Percentiles rank a stretch among this genome's conserved stretches.
Evolutionary conservation across 495 filamentous ascomycete species (phyloP).

Genomic region (Aspergillus indologenus): DNA sequence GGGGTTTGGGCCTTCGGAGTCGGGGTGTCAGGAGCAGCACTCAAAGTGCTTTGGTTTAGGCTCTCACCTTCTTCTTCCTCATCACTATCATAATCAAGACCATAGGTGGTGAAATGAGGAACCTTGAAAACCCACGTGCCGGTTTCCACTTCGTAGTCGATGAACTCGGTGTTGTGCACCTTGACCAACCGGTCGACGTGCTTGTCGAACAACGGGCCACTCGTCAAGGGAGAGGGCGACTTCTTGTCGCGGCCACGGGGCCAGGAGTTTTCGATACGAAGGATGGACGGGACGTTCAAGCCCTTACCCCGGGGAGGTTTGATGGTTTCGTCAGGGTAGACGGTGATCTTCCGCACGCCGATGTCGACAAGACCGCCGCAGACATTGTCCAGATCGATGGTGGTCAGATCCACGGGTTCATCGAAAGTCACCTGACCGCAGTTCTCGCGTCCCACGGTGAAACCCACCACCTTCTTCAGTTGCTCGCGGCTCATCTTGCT

Average conservation of each 20-base stretch:
- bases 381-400: slow-evolving; percentile 66
- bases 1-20: slow-evolving; percentile 49
- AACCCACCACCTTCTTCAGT: slow-evolving; percentile 63
- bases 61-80: slow-evolving; percentile 58
- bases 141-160: slow-evolving; percentile 69
- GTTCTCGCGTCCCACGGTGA: slow-evolving; percentile 77
- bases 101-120: slow-evolving; percentile 93
- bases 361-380: slow-evolving; percentile 71
- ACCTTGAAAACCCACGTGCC: slow-evolving; percentile 91
- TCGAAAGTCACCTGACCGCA: slow-evolving; percentile 80
- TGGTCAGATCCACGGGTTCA: slow-evolving; percentile 74
- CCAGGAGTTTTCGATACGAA: slow-evolving; percentile 85
- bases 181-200: slow-evolving; percentile 78
- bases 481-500: slow-evolving; percentile 69
- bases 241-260: slow-evolving; percentile 67
- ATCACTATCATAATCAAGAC: slow-evolving; percentile 81
- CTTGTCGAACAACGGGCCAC: slow-evolving; percentile 61
- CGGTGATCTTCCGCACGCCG: slow-evolving; percentile 70
- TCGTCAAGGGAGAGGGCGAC: slow-evolving; percentile 50
- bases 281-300: slow-evolving; percentile 83
- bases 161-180: slow-evolving; percentile 74
- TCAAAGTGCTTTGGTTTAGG: slow-evolving; percentile 55
- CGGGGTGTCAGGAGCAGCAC: slow-evolving; percentile 57
- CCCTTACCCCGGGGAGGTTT: slow-evolving; percentile 83
- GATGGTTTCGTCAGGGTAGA: slow-evolving; percentile 69